A percentile compares a stretch with the other conserved stretches of the same genome.
phyloP scores from a whole-genome alignment of 2,329 filamentous ascomycete species.

The Colletotrichum coccodes region DNA sequence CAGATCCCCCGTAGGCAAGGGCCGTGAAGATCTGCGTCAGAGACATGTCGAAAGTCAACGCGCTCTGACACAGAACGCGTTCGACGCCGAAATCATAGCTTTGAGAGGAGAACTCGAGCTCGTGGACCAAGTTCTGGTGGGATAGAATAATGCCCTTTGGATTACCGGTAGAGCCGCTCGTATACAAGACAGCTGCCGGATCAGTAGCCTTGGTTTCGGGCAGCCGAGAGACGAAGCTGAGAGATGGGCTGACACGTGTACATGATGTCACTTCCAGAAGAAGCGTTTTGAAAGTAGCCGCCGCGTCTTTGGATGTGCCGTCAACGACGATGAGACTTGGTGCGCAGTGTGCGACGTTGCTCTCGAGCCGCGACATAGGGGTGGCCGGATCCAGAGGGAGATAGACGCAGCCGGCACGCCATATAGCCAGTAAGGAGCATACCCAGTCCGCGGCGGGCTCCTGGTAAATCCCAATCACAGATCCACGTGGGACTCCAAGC shows the following conservation, averaged over 20 bases:
- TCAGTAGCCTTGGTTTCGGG: neutral
- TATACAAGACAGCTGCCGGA: slow-evolving; percentile 45
- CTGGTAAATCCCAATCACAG: slow-evolving; percentile 50
- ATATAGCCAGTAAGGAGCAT: slow-evolving; percentile 51
- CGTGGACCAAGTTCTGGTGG: slow-evolving; percentile 42
- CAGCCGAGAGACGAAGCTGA: neutral
- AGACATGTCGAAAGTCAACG: slow-evolving; percentile 53
- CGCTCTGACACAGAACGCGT: slow-evolving; percentile 49
- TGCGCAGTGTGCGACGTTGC: neutral
- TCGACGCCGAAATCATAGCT: slow-evolving; percentile 36
- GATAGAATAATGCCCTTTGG: slow-evolving; percentile 53
- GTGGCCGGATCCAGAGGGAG: slow-evolving; percentile 49
- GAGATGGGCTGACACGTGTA: too few species aligned
- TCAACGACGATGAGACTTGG: neutral
- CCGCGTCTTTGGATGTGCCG: neutral
- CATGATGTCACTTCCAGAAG: neutral
- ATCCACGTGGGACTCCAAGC: slow-evolving; percentile 29
- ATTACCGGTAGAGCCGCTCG: slow-evolving; percentile 42
- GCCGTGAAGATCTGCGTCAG: slow-evolving; percentile 48
- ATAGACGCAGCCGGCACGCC: slow-evolving; percentile 48
- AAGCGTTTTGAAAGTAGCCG: neutral
- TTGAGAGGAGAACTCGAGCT: slow-evolving; percentile 31
- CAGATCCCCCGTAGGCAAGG: slow-evolving; percentile 46
- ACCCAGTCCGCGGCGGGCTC: slow-evolving; percentile 47
- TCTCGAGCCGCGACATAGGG: neutral